Percentiles rank a stretch among this genome's conserved stretches.
Evolutionary conservation across 805 yeast species (phyloP).

Genomic region (Jamesozyma hellenica): DNA sequence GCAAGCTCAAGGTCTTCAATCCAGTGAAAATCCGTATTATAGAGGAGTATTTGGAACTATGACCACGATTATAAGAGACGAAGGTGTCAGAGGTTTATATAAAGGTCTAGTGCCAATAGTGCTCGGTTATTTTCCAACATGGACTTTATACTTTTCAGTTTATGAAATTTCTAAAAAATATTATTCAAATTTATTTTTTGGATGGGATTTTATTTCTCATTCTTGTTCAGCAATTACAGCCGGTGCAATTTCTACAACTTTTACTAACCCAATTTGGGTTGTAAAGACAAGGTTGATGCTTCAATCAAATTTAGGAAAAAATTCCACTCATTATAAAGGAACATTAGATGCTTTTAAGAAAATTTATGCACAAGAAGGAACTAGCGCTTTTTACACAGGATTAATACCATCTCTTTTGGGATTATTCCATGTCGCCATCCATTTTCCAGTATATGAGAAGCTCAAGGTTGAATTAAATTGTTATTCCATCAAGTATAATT

Average conservation of each 20-base stretch:
- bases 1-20: constrained; percentile 74
- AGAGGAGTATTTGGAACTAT: constrained; percentile 57
- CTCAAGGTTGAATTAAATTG: constrained; percentile 48
- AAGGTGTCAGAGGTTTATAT: constrained; percentile 76
- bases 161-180: constrained; percentile 67
- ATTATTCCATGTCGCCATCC: constrained; percentile 86
- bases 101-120: constrained; percentile 88
- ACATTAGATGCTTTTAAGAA: constrained; percentile 74
- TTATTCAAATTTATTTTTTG: constrained; percentile 36
- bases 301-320: constrained; percentile 38
- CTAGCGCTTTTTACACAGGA: constrained; percentile 77
- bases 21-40: constrained; percentile 32
- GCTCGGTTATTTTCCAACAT: constrained; percentile 90
- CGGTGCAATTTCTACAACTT: constrained; percentile 73
- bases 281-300: constrained; percentile 91
- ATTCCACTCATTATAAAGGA: constrained; percentile 41
- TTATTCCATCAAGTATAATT: constrained; percentile 11
- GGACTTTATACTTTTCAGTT: constrained; percentile 91
- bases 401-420: constrained; percentile 86
- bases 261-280: constrained; percentile 96
- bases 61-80: constrained; percentile 56
- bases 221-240: constrained; percentile 66
- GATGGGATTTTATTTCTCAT: constrained; percentile 32
- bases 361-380: constrained; percentile 74
- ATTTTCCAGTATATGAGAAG: constrained; percentile 86